Conservation (phyloP, 1,284 basidiomycete genomes). For the Ganoderma sinense region DNA sequence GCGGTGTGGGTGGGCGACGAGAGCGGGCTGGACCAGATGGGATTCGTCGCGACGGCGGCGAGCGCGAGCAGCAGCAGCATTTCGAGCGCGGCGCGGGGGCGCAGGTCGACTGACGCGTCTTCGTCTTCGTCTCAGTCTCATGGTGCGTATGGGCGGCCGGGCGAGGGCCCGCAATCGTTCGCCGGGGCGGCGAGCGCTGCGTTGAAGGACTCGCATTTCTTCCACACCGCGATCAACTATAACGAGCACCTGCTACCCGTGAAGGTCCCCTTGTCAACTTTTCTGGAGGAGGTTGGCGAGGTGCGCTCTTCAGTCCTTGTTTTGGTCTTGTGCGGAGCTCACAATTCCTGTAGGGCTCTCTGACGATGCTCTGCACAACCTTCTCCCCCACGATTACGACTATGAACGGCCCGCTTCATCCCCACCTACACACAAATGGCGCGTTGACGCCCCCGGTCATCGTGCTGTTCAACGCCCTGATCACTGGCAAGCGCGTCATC, state of each 20-base stretch:
- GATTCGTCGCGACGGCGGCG: conserved; percentile 30
- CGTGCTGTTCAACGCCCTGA: conserved; percentile 92
- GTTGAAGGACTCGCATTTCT: conserved; percentile 93
- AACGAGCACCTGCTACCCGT: conserved; percentile 84
- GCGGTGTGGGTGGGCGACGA: conserved; percentile 84
- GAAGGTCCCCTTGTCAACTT: conserved; percentile 85
- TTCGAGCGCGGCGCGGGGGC: conserved; percentile 42
- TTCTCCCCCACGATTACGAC: conserved; percentile 77
- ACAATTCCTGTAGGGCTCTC: conserved; percentile 74
- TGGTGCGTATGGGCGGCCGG: conserved; percentile 36
- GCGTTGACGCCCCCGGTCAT: conserved; percentile 92
- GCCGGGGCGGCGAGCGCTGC: conserved; percentile 44
- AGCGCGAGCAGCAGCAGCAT: conserved; percentile 31
- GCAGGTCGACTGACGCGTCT: conserved; percentile 75
- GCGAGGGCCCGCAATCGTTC: conserved; percentile 31
- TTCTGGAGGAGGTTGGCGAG: conserved; percentile 95
- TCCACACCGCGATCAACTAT: conserved; percentile 85
- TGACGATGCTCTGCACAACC: conserved; percentile 89
- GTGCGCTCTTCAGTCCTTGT: conserved; percentile 54
- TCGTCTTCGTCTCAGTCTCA: conserved; percentile 72
- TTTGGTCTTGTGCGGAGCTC: neutral
- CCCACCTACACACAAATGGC: conserved; percentile 93
- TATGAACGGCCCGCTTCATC: conserved; percentile 82
- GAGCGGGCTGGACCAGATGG: conserved; percentile 49
- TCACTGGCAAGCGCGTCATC: conserved; percentile 93